Percentiles rank a stretch among this genome's conserved stretches.
These are phyloP conservation scores for Cryphonectria nitschkei DNA, from an alignment of 2,329 filamentous ascomycete genomes.

Conservation along the genomic window DNA sequence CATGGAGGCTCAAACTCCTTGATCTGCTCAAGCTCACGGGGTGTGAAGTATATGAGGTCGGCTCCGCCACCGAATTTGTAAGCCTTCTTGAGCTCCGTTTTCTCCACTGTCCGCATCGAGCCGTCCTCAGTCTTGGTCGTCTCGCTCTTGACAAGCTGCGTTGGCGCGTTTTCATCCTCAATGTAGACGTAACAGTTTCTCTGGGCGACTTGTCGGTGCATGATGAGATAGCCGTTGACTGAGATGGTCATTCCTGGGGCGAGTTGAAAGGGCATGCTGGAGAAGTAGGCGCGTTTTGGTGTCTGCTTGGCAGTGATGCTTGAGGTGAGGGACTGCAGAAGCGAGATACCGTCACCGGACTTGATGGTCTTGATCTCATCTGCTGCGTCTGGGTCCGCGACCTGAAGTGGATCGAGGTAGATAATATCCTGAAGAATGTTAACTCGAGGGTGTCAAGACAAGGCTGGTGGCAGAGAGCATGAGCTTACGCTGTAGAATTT, in stretches of 20 bases:
- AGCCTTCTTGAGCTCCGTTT: slow-evolving; percentile 82
- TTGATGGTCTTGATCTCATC: slow-evolving; percentile 65
- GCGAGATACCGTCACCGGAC: slow-evolving; percentile 73
- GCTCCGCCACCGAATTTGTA: slow-evolving; percentile 96
- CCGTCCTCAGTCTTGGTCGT: slow-evolving; percentile 79
- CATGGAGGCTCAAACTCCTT: slow-evolving; percentile 80
- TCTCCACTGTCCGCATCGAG: slow-evolving; percentile 75
- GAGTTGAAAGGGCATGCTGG: slow-evolving; percentile 83
- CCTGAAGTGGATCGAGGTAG: slow-evolving; percentile 68
- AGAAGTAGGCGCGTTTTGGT: slow-evolving; percentile 83
- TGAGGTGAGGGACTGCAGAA: slow-evolving; percentile 79
- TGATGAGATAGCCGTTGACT: slow-evolving; percentile 88
- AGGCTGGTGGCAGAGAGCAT: too few species aligned
- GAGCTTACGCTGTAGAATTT: slow-evolving; percentile 88
- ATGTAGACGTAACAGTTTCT: slow-evolving; percentile 88
- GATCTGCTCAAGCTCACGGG: slow-evolving; percentile 79
- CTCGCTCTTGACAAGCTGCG: slow-evolving; percentile 76
- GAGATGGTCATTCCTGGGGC: slow-evolving; percentile 84
- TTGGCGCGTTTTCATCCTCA: slow-evolving; percentile 69
- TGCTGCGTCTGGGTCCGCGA: slow-evolving; percentile 68
- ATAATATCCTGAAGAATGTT: slow-evolving; percentile 74
- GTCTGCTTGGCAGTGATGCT: slow-evolving; percentile 91
- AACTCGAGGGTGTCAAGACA: not conserved
- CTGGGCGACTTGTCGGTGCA: slow-evolving; percentile 81
- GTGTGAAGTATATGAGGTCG: slow-evolving; percentile 82